Base-by-base conservation (phyloP, 805 yeast species). In the Pichia phayaonensis region DNA sequence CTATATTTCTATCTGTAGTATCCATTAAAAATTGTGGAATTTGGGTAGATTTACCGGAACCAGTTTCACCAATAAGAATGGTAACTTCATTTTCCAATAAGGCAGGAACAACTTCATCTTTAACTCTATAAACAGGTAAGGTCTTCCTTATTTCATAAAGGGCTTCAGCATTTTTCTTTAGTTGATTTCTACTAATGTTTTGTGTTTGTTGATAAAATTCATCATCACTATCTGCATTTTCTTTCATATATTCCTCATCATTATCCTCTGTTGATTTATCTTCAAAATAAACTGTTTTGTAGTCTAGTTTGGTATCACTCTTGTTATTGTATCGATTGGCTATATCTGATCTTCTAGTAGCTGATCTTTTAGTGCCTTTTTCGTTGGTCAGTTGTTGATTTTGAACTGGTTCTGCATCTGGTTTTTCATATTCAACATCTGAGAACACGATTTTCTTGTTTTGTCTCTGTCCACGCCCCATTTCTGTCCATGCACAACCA, bases 11-110 rank as follows among this genome's bases (percentile, higher is more conserved):
- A 20, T 68, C 66, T 38, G 67, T 62, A 45, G 69, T 67, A 0
- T 79, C 76, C 68, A 86, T 77, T n/a, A 92, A 63, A 56, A 92
- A 84, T 63, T 92, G 98, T 0, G 99, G 98, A 44, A 92, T 83
- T 70, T 92, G 99, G 0, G 99, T 92, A 4, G 98, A 90, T 64
- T 92, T 92, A 72, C 98, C 98, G 8, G 96, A 88, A 68, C 99
- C 99, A 0, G 99, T 92, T 63, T 92, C 98, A 68, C 98, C 98
- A 62, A 94, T 86, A 20, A 92, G 73, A 1, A 92, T 80, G 0
- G 90, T 81, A 6, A 90, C 95, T 54, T 77, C 82, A 59, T 83
- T 77, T 12, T 68, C 53, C 3, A 68, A 51, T 2, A 92, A 61
- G 54, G 80, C 77, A 11, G 74, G 68, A 53, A 86, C 62, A 18